Evolutionary conservation across 2,329 filamentous ascomycete species (phyloP).

Genomic region (Trichoderma koningii): DNA sequence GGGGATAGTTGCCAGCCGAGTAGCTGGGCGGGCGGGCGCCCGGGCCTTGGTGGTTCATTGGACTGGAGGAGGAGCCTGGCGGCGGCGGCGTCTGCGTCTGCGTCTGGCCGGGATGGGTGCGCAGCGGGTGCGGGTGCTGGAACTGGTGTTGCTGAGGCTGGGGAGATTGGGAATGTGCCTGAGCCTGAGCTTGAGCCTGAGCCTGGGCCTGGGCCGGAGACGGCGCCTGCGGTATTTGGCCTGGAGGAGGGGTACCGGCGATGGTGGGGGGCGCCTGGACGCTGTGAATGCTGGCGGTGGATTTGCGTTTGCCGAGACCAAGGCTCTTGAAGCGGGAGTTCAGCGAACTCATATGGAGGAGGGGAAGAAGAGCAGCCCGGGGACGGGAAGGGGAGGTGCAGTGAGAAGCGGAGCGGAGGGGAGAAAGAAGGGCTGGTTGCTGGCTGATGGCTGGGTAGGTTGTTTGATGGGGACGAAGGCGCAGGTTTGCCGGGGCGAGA

Average conservation of each 20-base stretch:
- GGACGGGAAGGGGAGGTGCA: constrained; percentile 10
- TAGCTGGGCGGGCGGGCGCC: constrained; percentile 67
- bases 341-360: constrained; percentile 70
- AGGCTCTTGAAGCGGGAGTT: constrained; percentile 78
- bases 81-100: constrained; percentile 38
- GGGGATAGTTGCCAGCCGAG: constrained; percentile 54
- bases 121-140: constrained; percentile 45
- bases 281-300: constrained; percentile 61
- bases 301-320: constrained; percentile 80
- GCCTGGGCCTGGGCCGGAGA: constrained; percentile 21
- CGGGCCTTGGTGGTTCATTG: constrained; percentile 64
- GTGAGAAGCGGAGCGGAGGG: constrained; percentile 34
- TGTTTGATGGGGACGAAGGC: constrained; percentile 6
- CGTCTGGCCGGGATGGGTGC: constrained; percentile 33
- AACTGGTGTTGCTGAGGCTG: constrained; percentile 43
- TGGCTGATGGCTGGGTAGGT: too few relatives aligned
- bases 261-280: constrained; percentile 42
- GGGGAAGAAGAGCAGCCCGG: constrained; percentile 31
- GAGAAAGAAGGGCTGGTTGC: constrained; percentile 14
- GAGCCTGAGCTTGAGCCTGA: too few relatives aligned
- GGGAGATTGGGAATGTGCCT: background rate
- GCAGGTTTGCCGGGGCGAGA: constrained; percentile 23
- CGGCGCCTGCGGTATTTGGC: constrained; percentile 52
- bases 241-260: constrained; percentile 43
- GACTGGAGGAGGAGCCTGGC: constrained; percentile 49